Base-by-base conservation (phyloP, 495 filamentous ascomycete species). In the Ascodesmis nigricans region DNA sequence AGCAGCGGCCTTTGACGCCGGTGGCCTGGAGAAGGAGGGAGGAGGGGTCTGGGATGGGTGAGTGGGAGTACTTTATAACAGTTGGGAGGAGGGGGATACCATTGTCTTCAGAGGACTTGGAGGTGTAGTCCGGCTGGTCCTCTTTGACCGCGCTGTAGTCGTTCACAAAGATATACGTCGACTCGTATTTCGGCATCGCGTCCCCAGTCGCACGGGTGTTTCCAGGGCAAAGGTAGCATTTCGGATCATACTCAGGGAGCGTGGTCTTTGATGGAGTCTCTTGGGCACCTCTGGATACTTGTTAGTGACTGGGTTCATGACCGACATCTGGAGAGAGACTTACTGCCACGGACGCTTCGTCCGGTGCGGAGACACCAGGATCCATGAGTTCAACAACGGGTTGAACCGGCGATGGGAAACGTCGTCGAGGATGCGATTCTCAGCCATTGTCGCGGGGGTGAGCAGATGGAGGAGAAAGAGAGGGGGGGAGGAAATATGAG, bases 321-420 rank as follows among this genome's bases (percentile, higher is more conserved):
- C 28, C 16, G 2, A 9, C 7, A 25, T 5, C 33, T 13, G 33
- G 33, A 35, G 29, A 14, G 32, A 14, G 39, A 67, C 81, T 69
- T 60, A 93, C 87, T 93, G 87, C 87, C 87, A 99, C 45, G 87
- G 87, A 38, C 87, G 66, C 66, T 93, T 92, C 39, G 80, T 92
- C 34, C 87, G 63, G 55, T 99, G 87, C 25, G 87, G 87, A 5
- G 87, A 93, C 10, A 95, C 87, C 9, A 99, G 62, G 34, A 99
- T 62, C 71, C 80, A 87, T 21, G 75, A 81, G 18, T 78, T 82
- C 25, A 75, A 71, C 29, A 99, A 59, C 19, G 81, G 82, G 53
- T 99, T 99, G 55, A 73, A 95, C 44, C 87, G 73, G 42, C 90
- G 64, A 53, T 99, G 87, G 20, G 87, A 93, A 48, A 99, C 93